Conservation (phyloP, 2,329 filamentous ascomycete genomes). For the Diaporthe destruens region DNA sequence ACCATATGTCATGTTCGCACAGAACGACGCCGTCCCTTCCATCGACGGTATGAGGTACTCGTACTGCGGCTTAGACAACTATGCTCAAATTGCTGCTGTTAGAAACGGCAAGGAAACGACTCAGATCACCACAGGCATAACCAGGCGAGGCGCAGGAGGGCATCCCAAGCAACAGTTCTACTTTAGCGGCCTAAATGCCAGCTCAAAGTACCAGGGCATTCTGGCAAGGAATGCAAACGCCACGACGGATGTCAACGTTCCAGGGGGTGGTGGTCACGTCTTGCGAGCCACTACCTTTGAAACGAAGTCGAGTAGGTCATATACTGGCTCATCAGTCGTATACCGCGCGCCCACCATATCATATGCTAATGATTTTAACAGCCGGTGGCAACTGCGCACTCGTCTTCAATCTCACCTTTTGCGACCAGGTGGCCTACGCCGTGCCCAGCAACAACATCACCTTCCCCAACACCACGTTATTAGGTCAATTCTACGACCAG, state of each 20-base stretch:
- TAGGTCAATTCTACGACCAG: slow-evolving; percentile 82
- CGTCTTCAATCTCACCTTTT: slow-evolving; percentile 89
- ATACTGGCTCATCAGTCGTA: slow-evolving; percentile 4
- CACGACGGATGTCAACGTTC: slow-evolving; percentile 57
- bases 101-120: slow-evolving; percentile 62
- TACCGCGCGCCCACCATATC: background rate
- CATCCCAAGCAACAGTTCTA: slow-evolving; percentile 91
- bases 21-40: slow-evolving; percentile 68
- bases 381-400: slow-evolving; percentile 85
- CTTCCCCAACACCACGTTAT: slow-evolving; percentile 69
- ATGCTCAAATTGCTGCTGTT: slow-evolving; percentile 72
- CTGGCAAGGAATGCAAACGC: slow-evolving; percentile 73
- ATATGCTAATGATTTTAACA: slow-evolving; percentile 7
- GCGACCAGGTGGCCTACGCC: slow-evolving; percentile 88
- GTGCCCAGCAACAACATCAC: slow-evolving; percentile 83
- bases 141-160: slow-evolving; percentile 72
- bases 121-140: slow-evolving; percentile 73
- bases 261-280: slow-evolving; percentile 81
- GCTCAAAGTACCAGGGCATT: slow-evolving; percentile 78
- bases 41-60: slow-evolving; percentile 81
- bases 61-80: slow-evolving; percentile 81
- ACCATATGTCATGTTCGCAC: slow-evolving; percentile 83
- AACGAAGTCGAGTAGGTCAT: slow-evolving; percentile 78
- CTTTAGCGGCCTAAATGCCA: slow-evolving; percentile 78
- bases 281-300: slow-evolving; percentile 79